phyloP scores from a whole-genome alignment of 768 basidiomycete genomes.

The Trametes cinnabarina region DNA sequence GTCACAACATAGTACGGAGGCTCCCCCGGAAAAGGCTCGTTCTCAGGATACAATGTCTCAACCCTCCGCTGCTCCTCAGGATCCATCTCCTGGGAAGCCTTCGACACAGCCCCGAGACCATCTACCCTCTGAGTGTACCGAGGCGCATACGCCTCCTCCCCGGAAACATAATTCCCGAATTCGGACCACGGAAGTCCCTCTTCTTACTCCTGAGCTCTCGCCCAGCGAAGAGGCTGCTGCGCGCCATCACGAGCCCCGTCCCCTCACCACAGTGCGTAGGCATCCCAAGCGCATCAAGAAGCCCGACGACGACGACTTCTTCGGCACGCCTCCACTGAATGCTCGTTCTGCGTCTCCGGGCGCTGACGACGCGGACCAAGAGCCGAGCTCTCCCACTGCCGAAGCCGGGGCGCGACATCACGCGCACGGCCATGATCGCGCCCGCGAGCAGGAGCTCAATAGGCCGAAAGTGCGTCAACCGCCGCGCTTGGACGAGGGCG shows the following conservation, averaged over 20 bases:
- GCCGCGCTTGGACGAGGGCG: slow-evolving; percentile 25
- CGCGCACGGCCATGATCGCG: background rate
- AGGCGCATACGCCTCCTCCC: background rate
- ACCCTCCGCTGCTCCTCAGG: background rate
- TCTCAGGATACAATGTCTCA: no score
- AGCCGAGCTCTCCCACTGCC: slow-evolving; percentile 3
- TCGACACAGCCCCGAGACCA: background rate
- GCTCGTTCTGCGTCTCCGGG: background rate
- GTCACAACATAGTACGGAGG: no score
- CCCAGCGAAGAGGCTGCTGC: slow-evolving; percentile 5
- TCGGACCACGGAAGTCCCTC: background rate
- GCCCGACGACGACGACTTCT: slow-evolving; percentile 6
- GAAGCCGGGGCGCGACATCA: slow-evolving; percentile 6
- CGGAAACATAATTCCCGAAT: background rate
- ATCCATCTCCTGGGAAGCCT: no score
- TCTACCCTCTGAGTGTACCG: background rate
- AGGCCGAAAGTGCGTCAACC: slow-evolving; percentile 10
- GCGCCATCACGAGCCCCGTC: background rate
- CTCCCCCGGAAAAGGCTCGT: no score
- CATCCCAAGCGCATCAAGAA: slow-evolving; percentile 5
- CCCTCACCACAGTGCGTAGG: background rate
- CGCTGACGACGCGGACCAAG: background rate
- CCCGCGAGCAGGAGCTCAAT: background rate
- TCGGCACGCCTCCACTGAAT: slow-evolving; percentile 3
- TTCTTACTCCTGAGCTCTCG: slow-evolving; percentile 7